Conservation (phyloP, 352 stramenopile species). For the Globisporangium orthogonon region DNA sequence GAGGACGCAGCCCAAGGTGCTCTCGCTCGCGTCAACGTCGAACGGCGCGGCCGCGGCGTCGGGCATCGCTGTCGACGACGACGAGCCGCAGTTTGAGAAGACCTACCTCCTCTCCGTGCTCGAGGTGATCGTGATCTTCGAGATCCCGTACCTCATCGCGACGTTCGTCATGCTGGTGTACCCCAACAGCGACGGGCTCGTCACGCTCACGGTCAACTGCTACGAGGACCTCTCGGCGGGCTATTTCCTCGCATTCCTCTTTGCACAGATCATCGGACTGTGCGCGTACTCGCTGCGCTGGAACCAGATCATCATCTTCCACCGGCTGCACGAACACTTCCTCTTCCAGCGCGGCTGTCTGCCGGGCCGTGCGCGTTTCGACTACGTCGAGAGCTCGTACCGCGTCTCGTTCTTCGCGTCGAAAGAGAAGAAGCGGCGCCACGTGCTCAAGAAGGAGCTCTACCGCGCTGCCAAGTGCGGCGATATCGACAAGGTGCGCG, state of each 20-base stretch:
- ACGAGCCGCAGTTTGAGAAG: constrained; percentile 54
- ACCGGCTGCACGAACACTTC: constrained; percentile 72
- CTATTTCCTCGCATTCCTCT: constrained; percentile 32
- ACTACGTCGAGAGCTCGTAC: constrained; percentile 58
- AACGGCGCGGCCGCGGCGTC: constrained; percentile 23
- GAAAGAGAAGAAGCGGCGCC: constrained; percentile 24
- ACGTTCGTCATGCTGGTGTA: constrained; percentile 46
- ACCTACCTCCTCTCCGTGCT: constrained; percentile 67
- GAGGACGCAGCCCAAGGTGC: constrained; percentile 6
- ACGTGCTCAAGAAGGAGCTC: constrained; percentile 42
- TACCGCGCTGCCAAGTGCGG: constrained; percentile 65
- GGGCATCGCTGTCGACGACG: constrained; percentile 29
- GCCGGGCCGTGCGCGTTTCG: constrained; percentile 50
- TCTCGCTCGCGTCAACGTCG: constrained; percentile 22
- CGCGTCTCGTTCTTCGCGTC: constrained; percentile 35
- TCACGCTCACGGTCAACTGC: constrained; percentile 28
- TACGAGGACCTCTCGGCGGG: constrained; percentile 17
- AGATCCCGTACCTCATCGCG: constrained; percentile 66
- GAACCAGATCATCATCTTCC: constrained; percentile 78
- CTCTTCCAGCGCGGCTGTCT: constrained; percentile 63
- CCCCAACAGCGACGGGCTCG: constrained; percentile 24
- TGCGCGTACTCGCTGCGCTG: constrained; percentile 57
- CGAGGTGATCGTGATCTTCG: constrained; percentile 69
- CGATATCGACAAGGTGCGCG: constrained; percentile 43
- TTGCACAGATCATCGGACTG: constrained; percentile 45